phyloP scores from a whole-genome alignment of 2,329 filamentous ascomycete species.

The Trichoderma sp. region DNA sequence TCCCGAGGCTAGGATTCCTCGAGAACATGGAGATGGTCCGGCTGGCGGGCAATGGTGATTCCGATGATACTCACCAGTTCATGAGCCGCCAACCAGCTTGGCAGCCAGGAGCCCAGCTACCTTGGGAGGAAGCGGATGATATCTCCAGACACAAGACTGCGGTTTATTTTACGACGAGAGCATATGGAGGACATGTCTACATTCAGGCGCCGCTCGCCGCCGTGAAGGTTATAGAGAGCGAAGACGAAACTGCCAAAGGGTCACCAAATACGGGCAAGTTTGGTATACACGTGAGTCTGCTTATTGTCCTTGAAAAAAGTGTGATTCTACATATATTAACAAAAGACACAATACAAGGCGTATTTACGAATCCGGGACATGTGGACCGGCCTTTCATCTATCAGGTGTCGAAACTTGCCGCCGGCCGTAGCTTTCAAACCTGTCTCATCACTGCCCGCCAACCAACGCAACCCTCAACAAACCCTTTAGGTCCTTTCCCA shows the following conservation, averaged over 20 bases:
- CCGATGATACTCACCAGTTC: slow-evolving; percentile 26
- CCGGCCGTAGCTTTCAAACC: slow-evolving; percentile 52
- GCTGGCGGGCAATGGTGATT: background rate
- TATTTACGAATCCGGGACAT: slow-evolving; percentile 51
- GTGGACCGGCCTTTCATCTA: slow-evolving; percentile 56
- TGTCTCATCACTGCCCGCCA: slow-evolving; percentile 52
- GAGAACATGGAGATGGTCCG: background rate
- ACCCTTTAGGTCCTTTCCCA: slow-evolving; percentile 40
- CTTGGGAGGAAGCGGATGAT: slow-evolving; percentile 26
- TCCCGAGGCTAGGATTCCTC: background rate
- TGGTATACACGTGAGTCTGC: slow-evolving; percentile 40
- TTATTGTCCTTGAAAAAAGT: background rate
- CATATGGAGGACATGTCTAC: slow-evolving; percentile 42
- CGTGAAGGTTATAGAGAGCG: slow-evolving; percentile 33
- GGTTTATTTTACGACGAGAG: background rate
- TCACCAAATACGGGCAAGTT: slow-evolving; percentile 25
- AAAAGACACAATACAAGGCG: slow-evolving; percentile 51
- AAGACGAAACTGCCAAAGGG: slow-evolving; percentile 28
- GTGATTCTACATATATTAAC: background rate
- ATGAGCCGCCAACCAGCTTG: slow-evolving; percentile 38
- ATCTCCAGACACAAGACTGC: slow-evolving; percentile 18
- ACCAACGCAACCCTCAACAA: slow-evolving; percentile 42
- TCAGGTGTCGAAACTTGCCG: slow-evolving; percentile 46
- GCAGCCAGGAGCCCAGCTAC: slow-evolving; percentile 35
- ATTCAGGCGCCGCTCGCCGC: slow-evolving; percentile 31